Evolutionary conservation across 805 yeast genomes (phyloP).

Genomic region (Barnettozyma vustinii): DNA sequence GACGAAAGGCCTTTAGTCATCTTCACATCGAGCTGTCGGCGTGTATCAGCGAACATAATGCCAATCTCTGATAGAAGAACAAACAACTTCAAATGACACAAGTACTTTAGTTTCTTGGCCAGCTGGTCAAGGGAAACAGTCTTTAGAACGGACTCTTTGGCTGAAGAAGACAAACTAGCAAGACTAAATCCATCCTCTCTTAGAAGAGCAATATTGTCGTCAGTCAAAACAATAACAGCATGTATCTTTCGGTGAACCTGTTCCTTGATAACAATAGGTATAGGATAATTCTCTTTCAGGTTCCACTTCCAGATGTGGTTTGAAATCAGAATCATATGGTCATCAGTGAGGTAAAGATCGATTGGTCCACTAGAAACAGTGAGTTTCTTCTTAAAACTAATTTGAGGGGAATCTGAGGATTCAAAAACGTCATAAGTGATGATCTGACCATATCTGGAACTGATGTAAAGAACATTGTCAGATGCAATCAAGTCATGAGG

Average conservation of each 20-base stretch:
- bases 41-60: slow-evolving; percentile 16
- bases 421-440: slow-evolving; percentile 4
- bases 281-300: slow-evolving; percentile 7
- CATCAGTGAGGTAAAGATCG: slow-evolving; percentile 9
- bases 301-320: slow-evolving; percentile 18
- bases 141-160: slow-evolving; percentile 17
- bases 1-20: slow-evolving; percentile 2
- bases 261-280: slow-evolving; percentile 20
- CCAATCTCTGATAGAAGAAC: slow-evolving; percentile 18
- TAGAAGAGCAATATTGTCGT: slow-evolving; percentile 21
- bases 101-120: slow-evolving; percentile 25
- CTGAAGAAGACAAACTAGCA: slow-evolving; percentile 13
- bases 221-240: slow-evolving; percentile 8
- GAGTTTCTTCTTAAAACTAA: background rate
- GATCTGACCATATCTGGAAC: slow-evolving; percentile 21
- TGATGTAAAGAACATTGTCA: slow-evolving; percentile 13
- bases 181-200: slow-evolving; percentile 32
- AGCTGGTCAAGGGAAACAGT: slow-evolving; percentile 22
- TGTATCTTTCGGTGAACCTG: slow-evolving; percentile 11
- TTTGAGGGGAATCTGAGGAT: background rate
- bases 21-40: slow-evolving; percentile 9
- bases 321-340: slow-evolving; percentile 16
- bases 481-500: slow-evolving; percentile 20
- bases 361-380: slow-evolving; percentile 17
- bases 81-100: slow-evolving; percentile 19